Evolutionary conservation across 2,329 filamentous ascomycete species (phyloP).

Genomic region (Calycina herbarum): DNA sequence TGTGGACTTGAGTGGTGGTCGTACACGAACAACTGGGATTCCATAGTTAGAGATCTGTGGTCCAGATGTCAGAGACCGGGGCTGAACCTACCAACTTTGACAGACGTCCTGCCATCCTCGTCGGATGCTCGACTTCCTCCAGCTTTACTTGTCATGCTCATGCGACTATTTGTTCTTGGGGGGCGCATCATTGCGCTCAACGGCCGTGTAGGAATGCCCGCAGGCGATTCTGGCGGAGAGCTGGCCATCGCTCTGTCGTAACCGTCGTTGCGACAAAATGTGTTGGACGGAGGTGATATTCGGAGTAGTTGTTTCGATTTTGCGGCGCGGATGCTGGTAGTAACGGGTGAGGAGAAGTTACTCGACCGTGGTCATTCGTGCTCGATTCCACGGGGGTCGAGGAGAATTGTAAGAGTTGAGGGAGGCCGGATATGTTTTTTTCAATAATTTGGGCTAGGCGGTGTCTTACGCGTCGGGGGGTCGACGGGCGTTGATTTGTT

Average conservation of each 20-base stretch:
- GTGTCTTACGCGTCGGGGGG: constrained; percentile 14
- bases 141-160: constrained; percentile 78
- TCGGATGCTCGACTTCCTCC: constrained; percentile 82
- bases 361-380: constrained; percentile 14
- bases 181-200: constrained; percentile 79
- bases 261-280: constrained; percentile 37
- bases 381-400: not conserved
- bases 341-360: not conserved
- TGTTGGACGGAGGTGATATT: not conserved
- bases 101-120: constrained; percentile 85
- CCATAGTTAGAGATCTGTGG: constrained; percentile 17
- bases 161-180: constrained; percentile 75
- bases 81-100: constrained; percentile 84
- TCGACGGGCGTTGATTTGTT: constrained; percentile 13
- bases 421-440: not conserved
- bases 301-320: not conserved
- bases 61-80: not conserved
- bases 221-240: constrained; percentile 70
- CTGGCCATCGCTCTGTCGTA: constrained; percentile 55
- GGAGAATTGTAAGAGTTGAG: not conserved
- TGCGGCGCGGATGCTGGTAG: not conserved
- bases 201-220: constrained; percentile 61
- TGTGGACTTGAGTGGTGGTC: constrained; percentile 76
- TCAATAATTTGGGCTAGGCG: not conserved
- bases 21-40: constrained; percentile 78